Conservation (phyloP, 2,329 filamentous ascomycete species). For the Fusarium metavorans region DNA sequence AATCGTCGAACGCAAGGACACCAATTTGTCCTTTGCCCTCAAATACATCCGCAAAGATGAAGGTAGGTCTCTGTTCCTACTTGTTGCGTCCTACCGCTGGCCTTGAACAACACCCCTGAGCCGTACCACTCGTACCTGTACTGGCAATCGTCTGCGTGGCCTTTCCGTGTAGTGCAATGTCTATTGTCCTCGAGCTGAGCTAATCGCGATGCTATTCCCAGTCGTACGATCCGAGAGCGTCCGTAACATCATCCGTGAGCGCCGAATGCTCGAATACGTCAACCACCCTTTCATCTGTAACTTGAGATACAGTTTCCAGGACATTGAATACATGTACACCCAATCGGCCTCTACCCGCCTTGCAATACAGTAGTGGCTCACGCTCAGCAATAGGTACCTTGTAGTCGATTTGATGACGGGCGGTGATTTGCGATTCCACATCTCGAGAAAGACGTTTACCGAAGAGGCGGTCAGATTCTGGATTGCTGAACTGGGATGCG, state of each 20-base stretch:
- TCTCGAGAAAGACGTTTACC: constrained; percentile 96
- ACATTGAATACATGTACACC: constrained; percentile 95
- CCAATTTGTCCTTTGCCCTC: constrained; percentile 90
- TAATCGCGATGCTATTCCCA: constrained; percentile 54
- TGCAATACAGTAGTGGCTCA: constrained; percentile 28
- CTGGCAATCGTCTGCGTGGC: background rate
- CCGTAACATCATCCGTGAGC: constrained; percentile 96
- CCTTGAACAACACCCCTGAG: constrained; percentile 2
- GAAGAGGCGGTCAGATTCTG: constrained; percentile 97
- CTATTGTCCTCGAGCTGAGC: constrained; percentile 19
- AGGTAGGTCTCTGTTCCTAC: constrained; percentile 65
- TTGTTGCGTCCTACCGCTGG: background rate
- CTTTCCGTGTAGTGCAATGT: constrained; percentile 7
- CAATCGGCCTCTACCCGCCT: background rate
- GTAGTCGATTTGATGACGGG: constrained; percentile 99
- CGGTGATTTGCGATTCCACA: constrained; percentile 96
- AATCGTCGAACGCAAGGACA: constrained; percentile 98
- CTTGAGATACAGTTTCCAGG: constrained; percentile 97
- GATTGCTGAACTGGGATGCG: constrained; percentile 95
- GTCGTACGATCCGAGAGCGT: constrained; percentile 98
- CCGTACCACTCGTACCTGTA: constrained; percentile 3
- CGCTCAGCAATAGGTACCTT: constrained; percentile 76
- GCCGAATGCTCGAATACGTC: constrained; percentile 97
- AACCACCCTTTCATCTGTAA: constrained; percentile 99
- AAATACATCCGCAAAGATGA: constrained; percentile 99